These are phyloP conservation scores for Suillus subaureus DNA, from an alignment of 768 basidiomycete genomes.

Conservation along the genomic window DNA sequence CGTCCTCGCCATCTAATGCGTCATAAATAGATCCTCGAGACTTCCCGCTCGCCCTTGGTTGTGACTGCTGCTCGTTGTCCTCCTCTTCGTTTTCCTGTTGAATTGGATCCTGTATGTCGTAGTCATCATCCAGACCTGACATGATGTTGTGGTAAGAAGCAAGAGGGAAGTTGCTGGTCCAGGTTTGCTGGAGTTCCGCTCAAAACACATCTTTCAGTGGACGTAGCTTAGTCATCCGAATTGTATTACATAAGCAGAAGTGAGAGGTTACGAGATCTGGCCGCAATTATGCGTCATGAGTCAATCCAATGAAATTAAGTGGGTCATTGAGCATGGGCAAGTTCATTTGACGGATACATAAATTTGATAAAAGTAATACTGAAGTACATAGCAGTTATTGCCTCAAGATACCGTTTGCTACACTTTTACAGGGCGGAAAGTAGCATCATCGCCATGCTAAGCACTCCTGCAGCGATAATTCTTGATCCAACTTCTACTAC, in stretches of 20 bases:
- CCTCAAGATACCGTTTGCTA: background rate
- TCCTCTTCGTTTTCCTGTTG: conserved; percentile 42
- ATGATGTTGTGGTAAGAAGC: conserved; percentile 25
- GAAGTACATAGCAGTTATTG: background rate
- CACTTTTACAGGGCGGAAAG: background rate
- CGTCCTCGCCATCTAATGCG: conserved; percentile 41
- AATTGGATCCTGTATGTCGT: conserved; percentile 28
- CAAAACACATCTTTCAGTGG: conserved; percentile 3
- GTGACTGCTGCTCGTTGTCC: conserved; percentile 35
- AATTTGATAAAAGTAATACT: background rate
- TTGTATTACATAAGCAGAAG: background rate
- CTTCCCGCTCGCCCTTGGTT: conserved; percentile 25
- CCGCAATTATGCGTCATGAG: too few relatives aligned
- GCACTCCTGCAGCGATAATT: conserved; percentile 8
- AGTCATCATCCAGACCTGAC: conserved; percentile 47
- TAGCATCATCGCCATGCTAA: conserved; percentile 2
- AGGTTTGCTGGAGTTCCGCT: background rate
- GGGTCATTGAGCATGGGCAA: background rate
- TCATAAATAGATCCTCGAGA: conserved; percentile 36
- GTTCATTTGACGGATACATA: background rate
- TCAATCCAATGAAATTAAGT: background rate
- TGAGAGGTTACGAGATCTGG: background rate
- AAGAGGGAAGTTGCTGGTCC: background rate
- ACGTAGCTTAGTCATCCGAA: background rate
- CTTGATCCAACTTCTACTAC: conserved; percentile 9